phyloP scores from a whole-genome alignment of 345 rosid species.

The thale cress (Arabidopsis thaliana) region DNA sequence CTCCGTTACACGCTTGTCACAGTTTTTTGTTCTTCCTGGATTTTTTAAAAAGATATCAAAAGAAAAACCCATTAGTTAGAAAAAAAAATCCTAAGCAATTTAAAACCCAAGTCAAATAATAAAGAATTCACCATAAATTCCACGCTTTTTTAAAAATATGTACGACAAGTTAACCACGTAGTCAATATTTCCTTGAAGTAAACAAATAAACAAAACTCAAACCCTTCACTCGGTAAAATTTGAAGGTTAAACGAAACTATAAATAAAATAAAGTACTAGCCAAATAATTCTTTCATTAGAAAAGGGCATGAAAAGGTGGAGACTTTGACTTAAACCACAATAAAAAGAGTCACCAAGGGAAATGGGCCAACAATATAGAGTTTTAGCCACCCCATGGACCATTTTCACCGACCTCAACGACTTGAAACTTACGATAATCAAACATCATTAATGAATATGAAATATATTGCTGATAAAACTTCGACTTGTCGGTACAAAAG shows the following conservation, averaged over 20 bases:
- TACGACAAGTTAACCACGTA: slow-evolving; percentile 1
- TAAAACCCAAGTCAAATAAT: not conserved
- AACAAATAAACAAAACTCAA: not conserved
- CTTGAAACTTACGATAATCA: slow-evolving; percentile 15
- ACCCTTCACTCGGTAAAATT: not conserved
- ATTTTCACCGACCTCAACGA: slow-evolving; percentile 19
- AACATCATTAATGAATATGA: slow-evolving; percentile 2
- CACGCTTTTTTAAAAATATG: not conserved
- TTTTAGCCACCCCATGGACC: slow-evolving; percentile 26
- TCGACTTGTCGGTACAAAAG: slow-evolving; percentile 13
- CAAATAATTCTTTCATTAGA: not conserved
- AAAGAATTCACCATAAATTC: slow-evolving; percentile 2
- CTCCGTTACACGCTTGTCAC: slow-evolving; percentile 31
- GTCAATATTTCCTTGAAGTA: not conserved
- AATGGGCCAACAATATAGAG: slow-evolving; percentile 11
- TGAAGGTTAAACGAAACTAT: slow-evolving; percentile 3
- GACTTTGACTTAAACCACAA: slow-evolving; percentile 34
- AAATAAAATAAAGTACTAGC: not conserved
- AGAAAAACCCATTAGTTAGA: not conserved
- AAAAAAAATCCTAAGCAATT: no score
- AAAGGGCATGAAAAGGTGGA: slow-evolving; percentile 22
- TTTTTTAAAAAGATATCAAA: not conserved
- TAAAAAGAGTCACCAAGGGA: slow-evolving; percentile 9
- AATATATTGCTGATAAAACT: not conserved
- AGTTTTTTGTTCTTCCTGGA: not conserved